Evolutionary conservation across 2,329 filamentous ascomycete species (phyloP).

Genomic region (Phialophora verrucosa): DNA sequence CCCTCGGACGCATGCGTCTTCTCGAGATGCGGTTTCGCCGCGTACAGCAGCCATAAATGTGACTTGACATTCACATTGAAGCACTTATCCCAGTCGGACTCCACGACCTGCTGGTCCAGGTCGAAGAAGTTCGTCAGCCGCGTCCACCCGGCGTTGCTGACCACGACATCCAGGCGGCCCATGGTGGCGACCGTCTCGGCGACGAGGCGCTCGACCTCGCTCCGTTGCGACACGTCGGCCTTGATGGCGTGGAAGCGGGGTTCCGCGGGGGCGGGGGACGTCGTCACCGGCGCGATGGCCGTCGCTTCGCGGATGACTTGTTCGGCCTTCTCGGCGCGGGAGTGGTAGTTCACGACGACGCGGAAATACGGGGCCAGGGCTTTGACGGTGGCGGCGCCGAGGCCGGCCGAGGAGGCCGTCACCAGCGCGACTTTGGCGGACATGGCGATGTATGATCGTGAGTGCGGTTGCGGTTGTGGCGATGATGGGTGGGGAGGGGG

Average conservation of each 20-base stretch:
- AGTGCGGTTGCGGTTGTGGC: neutral
- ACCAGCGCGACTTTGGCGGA: constrained; percentile 39
- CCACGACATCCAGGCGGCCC: constrained; percentile 56
- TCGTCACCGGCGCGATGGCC: constrained; percentile 25
- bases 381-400: constrained; percentile 39
- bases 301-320: constrained; percentile 38
- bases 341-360: constrained; percentile 41
- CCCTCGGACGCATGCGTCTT: constrained; percentile 44
- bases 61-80: constrained; percentile 69
- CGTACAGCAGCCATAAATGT: constrained; percentile 65
- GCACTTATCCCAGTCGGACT: constrained; percentile 65
- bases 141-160: constrained; percentile 50
- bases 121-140: constrained; percentile 47
- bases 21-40: constrained; percentile 61
- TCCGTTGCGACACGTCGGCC: constrained; percentile 36
- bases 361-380: constrained; percentile 37
- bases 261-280: neutral
- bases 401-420: constrained; percentile 39
- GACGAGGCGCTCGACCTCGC: constrained; percentile 48
- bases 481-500: no score
- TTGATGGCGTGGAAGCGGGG: constrained; percentile 40
- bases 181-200: constrained; percentile 52
- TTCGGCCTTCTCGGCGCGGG: constrained; percentile 38
- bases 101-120: constrained; percentile 43
- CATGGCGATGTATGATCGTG: constrained; percentile 24